These are phyloP conservation scores for Ascochyta pisi DNA, from an alignment of 2,329 filamentous ascomycete genomes.

Conservation along the genomic window DNA sequence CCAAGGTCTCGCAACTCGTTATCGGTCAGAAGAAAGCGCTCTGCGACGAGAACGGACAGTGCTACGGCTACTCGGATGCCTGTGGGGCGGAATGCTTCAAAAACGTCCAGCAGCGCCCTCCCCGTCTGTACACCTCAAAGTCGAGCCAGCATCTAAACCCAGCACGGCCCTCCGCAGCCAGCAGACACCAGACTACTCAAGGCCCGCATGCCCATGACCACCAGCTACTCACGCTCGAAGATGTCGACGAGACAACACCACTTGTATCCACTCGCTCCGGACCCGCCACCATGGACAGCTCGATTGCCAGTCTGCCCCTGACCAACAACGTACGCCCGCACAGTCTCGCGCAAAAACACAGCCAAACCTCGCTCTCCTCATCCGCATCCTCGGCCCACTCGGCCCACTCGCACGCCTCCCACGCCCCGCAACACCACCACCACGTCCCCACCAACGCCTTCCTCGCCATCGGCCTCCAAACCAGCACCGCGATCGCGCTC, in stretches of 20 bases:
- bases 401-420: conserved; percentile 28
- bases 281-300: conserved; percentile 33
- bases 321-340: conserved; percentile 15
- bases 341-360: conserved; percentile 8
- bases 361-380: conserved; percentile 15
- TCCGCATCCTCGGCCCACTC: conserved; percentile 9
- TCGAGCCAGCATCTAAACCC: conserved; percentile 26
- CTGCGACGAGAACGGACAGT: conserved; percentile 66
- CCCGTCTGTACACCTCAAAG: conserved; percentile 29
- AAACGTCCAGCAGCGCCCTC: conserved; percentile 50
- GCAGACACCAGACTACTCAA: conserved; percentile 33
- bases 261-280: conserved; percentile 33
- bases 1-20: conserved; percentile 58
- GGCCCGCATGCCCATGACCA: conserved; percentile 32
- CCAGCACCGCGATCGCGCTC: conserved; percentile 89
- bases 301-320: conserved; percentile 24
- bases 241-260: conserved; percentile 35
- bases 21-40: conserved; percentile 54
- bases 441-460: conserved; percentile 95
- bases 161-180: conserved; percentile 27
- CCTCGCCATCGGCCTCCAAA: conserved; percentile 93
- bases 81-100: conserved; percentile 69
- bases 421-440: conserved; percentile 75
- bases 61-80: conserved; percentile 67
- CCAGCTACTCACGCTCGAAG: conserved; percentile 35